These are phyloP conservation scores for Ustilago hordei DNA, from an alignment of 1,284 basidiomycete genomes.

Conservation along the genomic window DNA sequence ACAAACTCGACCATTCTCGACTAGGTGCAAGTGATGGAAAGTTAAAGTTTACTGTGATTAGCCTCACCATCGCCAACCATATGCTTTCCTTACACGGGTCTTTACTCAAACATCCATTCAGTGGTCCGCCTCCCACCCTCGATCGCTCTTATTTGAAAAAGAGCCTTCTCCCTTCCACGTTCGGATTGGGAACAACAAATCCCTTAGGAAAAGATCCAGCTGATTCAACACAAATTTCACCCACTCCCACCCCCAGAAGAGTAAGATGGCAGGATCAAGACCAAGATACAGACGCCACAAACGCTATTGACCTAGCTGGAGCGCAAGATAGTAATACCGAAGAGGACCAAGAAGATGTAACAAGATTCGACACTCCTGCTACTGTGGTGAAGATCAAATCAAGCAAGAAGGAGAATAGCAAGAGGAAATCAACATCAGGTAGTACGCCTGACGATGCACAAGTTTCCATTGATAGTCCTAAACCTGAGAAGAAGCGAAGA, in stretches of 20 bases:
- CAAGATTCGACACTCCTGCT: conserved; percentile 14
- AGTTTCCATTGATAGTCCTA: background rate
- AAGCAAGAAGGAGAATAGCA: conserved; percentile 9
- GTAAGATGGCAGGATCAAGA: conserved; percentile 47
- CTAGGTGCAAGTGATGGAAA: conserved; percentile 80
- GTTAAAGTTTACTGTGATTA: conserved; percentile 89
- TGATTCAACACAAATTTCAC: background rate
- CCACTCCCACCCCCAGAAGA: conserved; percentile 24
- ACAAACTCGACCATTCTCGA: conserved; percentile 77
- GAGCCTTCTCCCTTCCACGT: conserved; percentile 35
- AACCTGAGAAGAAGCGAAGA: conserved; percentile 42
- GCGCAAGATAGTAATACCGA: background rate
- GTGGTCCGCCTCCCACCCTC: conserved; percentile 67
- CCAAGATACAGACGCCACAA: conserved; percentile 8
- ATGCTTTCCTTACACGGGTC: conserved; percentile 95
- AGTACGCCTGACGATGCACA: background rate
- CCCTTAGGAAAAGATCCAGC: background rate
- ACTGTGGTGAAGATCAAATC: conserved; percentile 18
- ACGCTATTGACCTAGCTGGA: background rate
- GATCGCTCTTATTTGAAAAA: conserved; percentile 49
- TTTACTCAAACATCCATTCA: conserved; percentile 85
- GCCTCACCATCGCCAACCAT: conserved; percentile 90
- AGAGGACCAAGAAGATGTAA: conserved; percentile 14
- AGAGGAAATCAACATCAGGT: conserved; percentile 25
- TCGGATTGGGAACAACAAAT: conserved; percentile 23